phyloP scores from a whole-genome alignment of 2,329 filamentous ascomycete species.

The Beauveria sp. region DNA sequence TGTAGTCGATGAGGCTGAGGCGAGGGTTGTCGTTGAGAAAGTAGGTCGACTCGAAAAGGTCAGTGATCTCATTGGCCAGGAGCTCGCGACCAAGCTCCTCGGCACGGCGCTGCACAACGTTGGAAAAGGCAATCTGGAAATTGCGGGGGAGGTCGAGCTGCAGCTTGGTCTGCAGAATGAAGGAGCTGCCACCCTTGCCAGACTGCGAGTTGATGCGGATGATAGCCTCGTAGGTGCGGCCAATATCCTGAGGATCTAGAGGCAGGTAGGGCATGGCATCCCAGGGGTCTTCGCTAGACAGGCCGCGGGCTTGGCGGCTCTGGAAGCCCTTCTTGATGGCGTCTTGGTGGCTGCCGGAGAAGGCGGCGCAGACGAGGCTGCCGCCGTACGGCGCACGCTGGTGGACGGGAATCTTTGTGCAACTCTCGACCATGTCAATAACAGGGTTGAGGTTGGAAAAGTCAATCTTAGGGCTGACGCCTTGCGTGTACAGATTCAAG shows the following conservation, averaged over 20 bases:
- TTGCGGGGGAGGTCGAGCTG: slow-evolving; percentile 89
- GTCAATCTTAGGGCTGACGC: slow-evolving; percentile 75
- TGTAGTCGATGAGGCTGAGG: slow-evolving; percentile 86
- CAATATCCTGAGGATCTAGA: slow-evolving; percentile 86
- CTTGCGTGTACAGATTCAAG: slow-evolving; percentile 92
- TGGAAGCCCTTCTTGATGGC: slow-evolving; percentile 91
- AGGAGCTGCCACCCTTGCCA: slow-evolving; percentile 89
- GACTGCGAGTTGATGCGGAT: slow-evolving; percentile 96
- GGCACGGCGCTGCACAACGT: slow-evolving; percentile 73
- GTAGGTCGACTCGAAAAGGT: slow-evolving; percentile 84
- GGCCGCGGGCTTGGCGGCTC: slow-evolving; percentile 52
- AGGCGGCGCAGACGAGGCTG: slow-evolving; percentile 84
- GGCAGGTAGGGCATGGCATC: slow-evolving; percentile 77
- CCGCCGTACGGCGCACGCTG: slow-evolving; percentile 85
- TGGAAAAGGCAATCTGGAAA: slow-evolving; percentile 84
- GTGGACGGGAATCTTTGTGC: slow-evolving; percentile 92
- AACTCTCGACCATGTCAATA: slow-evolving; percentile 83
- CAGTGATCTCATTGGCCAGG: slow-evolving; percentile 71
- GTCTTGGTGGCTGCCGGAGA: slow-evolving; percentile 88
- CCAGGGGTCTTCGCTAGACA: slow-evolving; percentile 63
- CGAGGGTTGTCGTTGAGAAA: slow-evolving; percentile 75
- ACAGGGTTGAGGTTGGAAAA: slow-evolving; percentile 82
- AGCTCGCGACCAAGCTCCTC: slow-evolving; percentile 80
- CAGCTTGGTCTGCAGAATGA: slow-evolving; percentile 84
- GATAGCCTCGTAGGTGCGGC: slow-evolving; percentile 93